Evolutionary conservation across 441 rosid species (phyloP).

Genomic region (Corymbia calophylla): DNA sequence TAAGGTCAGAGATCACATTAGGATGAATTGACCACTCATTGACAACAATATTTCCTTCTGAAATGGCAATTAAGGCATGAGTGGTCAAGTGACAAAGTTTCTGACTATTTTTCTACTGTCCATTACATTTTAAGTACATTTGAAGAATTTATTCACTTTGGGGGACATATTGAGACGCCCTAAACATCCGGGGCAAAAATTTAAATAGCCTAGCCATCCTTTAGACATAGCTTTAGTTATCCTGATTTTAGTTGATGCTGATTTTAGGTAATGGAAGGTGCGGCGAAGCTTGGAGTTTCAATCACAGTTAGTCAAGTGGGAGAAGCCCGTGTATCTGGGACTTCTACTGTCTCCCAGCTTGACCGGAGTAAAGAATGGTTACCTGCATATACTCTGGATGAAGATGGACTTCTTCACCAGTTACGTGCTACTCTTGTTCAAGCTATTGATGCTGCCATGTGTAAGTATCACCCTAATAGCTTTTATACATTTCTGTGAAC

Average conservation of each 20-base stretch:
- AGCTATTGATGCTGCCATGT: constrained; percentile 48
- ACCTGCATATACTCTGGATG: constrained; percentile 63
- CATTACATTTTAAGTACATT: background rate
- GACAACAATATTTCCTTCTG: background rate
- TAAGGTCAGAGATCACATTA: background rate
- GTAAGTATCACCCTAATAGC: constrained; percentile 33
- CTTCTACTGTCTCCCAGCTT: constrained; percentile 37
- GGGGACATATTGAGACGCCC: background rate
- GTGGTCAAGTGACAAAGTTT: background rate
- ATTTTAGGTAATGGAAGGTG: constrained; percentile 76
- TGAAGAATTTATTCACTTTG: background rate
- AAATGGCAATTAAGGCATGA: background rate
- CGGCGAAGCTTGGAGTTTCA: constrained; percentile 68
- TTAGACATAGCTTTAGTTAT: background rate
- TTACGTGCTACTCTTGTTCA: constrained; percentile 73
- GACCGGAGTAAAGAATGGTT: constrained; percentile 83
- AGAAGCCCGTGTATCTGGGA: constrained; percentile 36
- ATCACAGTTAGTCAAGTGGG: constrained; percentile 75
- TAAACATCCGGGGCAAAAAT: background rate
- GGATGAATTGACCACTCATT: background rate
- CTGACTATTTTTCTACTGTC: background rate
- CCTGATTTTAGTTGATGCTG: background rate
- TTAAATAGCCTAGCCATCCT: background rate
- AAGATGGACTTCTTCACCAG: constrained; percentile 81
- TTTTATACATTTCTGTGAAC: background rate